Evolutionary conservation across 2,329 filamentous ascomycete species (phyloP).

Genomic region (Periconia digitata): DNA sequence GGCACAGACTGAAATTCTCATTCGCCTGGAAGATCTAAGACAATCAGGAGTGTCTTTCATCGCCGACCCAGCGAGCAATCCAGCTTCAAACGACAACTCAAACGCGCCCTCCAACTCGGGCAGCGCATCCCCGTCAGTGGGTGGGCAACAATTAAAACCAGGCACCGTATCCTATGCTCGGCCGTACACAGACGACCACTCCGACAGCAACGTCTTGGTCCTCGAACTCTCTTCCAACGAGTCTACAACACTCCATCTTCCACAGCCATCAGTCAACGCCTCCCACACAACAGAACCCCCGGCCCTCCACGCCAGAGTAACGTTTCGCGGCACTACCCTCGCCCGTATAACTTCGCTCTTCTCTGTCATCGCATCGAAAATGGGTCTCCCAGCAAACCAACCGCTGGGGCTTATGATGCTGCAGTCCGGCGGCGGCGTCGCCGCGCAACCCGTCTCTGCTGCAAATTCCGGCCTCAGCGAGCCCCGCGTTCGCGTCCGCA

Average conservation of each 20-base stretch:
- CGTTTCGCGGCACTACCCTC: conserved; percentile 73
- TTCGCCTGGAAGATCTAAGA: conserved; percentile 83
- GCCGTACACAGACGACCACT: conserved; percentile 77
- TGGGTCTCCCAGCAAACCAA: conserved; percentile 63
- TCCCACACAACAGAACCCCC: conserved; percentile 28
- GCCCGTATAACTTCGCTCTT: conserved; percentile 72
- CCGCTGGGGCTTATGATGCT: conserved; percentile 69
- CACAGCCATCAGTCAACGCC: conserved; percentile 13
- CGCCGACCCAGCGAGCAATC: conserved; percentile 46
- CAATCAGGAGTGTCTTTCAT: conserved; percentile 77
- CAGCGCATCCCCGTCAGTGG: conserved; percentile 16
- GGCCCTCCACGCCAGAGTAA: conserved; percentile 55
- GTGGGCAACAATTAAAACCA: conserved; percentile 15
- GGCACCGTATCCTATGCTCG: conserved; percentile 78
- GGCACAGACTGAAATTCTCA: conserved; percentile 70
- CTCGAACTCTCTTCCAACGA: conserved; percentile 64
- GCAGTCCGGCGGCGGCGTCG: conserved; percentile 59
- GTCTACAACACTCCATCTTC: conserved; percentile 46
- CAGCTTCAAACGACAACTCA: conserved; percentile 20
- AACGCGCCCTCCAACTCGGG: conserved; percentile 16
- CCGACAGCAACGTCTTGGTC: conserved; percentile 66
- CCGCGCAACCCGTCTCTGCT: conserved; percentile 64
- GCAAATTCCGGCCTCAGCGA: conserved; percentile 71
- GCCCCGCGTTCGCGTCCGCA: conserved; percentile 59
- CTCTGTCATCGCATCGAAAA: conserved; percentile 78